These are phyloP conservation scores for Parsonsia alboflavescens DNA, from an alignment of 257 asterid genomes.

Conservation along the genomic window DNA sequence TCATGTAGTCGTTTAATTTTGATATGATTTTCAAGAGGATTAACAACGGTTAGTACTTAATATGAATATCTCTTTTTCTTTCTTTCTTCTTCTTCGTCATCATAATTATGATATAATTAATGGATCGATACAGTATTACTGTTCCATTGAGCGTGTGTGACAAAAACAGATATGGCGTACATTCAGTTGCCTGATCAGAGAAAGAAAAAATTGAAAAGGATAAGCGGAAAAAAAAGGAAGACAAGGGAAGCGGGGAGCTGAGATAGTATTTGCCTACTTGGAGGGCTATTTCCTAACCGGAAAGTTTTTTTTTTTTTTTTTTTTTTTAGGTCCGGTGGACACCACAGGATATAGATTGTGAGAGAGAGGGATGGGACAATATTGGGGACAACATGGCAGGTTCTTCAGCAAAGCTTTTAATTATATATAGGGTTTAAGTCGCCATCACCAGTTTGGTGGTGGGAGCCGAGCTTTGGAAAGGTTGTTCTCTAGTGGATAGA, in stretches of 20 bases:
- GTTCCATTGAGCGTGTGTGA: constrained; percentile 18
- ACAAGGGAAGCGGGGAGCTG: constrained; percentile 18
- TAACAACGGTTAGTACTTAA: not conserved
- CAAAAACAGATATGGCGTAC: constrained; percentile 29
- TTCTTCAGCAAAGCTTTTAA: constrained; percentile 4
- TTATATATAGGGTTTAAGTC: constrained; percentile 16
- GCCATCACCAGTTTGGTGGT: constrained; percentile 13
- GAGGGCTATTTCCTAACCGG: constrained; percentile 9
- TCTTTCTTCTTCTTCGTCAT: not conserved
- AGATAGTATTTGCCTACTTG: too few relatives aligned
- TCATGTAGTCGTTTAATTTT: constrained; percentile 7
- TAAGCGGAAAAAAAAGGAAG: constrained; percentile 23
- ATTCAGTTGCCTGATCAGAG: constrained; percentile 9
- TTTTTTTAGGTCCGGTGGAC: constrained; percentile 17
- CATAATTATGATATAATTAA: not conserved
- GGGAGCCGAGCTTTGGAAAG: constrained; percentile 18
- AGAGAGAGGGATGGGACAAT: not conserved
- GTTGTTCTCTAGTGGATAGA: constrained; percentile 23
- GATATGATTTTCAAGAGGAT: not conserved
- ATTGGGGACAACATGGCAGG: not conserved
- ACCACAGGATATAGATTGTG: constrained; percentile 5
- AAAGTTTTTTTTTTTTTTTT: not conserved
- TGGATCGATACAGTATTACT: constrained; percentile 5
- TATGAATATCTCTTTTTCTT: not conserved
- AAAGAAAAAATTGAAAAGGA: constrained; percentile 3